Conservation (phyloP, 352 stramenopile genomes). For the Pythium sukuiense region DNA sequence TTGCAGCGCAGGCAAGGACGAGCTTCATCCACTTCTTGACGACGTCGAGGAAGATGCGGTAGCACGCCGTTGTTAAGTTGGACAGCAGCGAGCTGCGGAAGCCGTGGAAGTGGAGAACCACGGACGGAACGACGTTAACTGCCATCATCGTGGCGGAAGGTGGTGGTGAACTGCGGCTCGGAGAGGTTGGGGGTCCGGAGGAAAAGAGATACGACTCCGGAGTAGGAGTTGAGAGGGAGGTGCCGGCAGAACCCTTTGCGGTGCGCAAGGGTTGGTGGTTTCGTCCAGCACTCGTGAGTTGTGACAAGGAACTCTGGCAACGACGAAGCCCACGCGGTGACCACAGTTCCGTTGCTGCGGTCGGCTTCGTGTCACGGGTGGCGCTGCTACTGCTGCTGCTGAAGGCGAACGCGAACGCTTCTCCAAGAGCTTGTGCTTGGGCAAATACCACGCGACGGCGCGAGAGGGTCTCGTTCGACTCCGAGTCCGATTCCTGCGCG, state of each 20-base stretch:
- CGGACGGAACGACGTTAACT: constrained; percentile 36
- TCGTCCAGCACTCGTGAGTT: background rate
- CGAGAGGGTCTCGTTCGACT: background rate
- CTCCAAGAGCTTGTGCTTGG: constrained; percentile 1
- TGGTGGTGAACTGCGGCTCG: background rate
- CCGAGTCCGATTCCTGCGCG: background rate
- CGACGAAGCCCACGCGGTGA: constrained; percentile 3
- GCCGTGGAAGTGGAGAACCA: constrained; percentile 68
- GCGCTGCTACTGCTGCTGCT: background rate
- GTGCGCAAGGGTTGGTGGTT: constrained; percentile 2
- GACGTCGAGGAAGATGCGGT: constrained; percentile 28
- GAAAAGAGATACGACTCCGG: background rate
- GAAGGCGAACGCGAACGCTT: background rate
- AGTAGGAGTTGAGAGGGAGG: no score
- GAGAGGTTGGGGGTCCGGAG: constrained; percentile 1
- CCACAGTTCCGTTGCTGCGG: constrained; percentile 23
- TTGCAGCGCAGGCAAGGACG: constrained; percentile 22
- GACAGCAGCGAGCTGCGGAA: constrained; percentile 37
- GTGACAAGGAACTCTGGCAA: background rate
- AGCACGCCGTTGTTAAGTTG: constrained; percentile 28
- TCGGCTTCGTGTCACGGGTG: constrained; percentile 1
- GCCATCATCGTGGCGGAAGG: constrained; percentile 28
- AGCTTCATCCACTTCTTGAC: constrained; percentile 31
- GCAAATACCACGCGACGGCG: constrained; percentile 1
- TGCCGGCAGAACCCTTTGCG: background rate